Conservation (phyloP, 2,329 filamentous ascomycete species). For the Helminthosporium solani region DNA sequence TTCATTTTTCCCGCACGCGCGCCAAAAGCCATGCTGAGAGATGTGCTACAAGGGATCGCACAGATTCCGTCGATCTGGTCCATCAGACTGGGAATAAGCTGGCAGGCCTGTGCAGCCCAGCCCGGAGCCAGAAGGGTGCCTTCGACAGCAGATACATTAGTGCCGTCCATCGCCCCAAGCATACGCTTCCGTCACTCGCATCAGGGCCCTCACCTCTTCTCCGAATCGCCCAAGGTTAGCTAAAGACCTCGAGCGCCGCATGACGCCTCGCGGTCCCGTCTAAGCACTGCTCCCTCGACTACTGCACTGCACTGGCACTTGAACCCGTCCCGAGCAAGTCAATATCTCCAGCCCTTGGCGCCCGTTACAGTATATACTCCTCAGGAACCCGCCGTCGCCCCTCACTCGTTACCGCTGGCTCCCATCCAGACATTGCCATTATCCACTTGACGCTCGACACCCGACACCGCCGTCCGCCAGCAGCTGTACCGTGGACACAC, state of each 20-base stretch:
- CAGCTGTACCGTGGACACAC: neutral
- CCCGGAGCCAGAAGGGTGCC: constrained; percentile 12
- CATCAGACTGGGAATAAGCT: constrained; percentile 21
- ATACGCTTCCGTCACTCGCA: constrained; percentile 23
- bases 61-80: constrained; percentile 45
- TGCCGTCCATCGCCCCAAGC: constrained; percentile 14
- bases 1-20: constrained; percentile 32
- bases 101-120: constrained; percentile 18
- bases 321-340: constrained; percentile 31
- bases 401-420: constrained; percentile 31
- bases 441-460: constrained; percentile 8
- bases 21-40: constrained; percentile 36
- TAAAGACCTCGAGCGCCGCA: constrained; percentile 35
- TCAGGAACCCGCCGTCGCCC: constrained; percentile 20
- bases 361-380: constrained; percentile 36
- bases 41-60: constrained; percentile 44
- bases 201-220: constrained; percentile 23
- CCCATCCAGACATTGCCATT: constrained; percentile 19
- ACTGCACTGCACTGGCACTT: constrained; percentile 22
- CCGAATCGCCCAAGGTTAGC: constrained; percentile 25
- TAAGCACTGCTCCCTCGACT: constrained; percentile 35
- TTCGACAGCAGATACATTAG: constrained; percentile 35
- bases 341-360: constrained; percentile 38
- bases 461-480: constrained; percentile 5
- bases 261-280: constrained; percentile 35